Evolutionary conservation across 176 grass and related monocot species (phyloP).

Genomic region (Ensete glaucum): DNA sequence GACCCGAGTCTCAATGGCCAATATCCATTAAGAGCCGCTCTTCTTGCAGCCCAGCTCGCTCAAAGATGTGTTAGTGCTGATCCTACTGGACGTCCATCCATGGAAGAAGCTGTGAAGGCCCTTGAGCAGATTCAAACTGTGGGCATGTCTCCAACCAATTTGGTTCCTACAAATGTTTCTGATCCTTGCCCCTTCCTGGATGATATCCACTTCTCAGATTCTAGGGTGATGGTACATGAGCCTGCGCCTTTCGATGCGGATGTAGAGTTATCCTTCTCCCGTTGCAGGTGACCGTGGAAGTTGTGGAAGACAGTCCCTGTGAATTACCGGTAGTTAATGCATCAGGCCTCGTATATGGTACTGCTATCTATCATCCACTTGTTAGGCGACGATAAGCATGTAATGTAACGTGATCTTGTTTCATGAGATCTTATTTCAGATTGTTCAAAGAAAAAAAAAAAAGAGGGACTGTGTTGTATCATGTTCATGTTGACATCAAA

Average conservation of each 20-base stretch:
- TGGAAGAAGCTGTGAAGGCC: background rate
- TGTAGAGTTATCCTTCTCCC: background rate
- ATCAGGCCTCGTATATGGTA: no score
- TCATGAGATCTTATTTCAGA: no score
- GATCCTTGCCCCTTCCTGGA: background rate
- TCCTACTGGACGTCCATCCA: background rate
- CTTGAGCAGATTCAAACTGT: constrained; percentile 7
- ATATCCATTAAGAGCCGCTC: background rate
- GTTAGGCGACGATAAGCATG: no score
- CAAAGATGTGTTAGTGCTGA: background rate
- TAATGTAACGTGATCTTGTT: no score
- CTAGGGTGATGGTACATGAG: background rate
- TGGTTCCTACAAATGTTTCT: background rate
- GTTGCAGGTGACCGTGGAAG: background rate
- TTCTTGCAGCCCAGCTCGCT: background rate
- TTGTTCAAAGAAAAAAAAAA: no score
- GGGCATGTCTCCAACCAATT: background rate
- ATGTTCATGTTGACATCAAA: no score
- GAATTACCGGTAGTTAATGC: no score
- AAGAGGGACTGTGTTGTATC: no score
- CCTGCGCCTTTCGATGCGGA: background rate
- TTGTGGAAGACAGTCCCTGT: no score
- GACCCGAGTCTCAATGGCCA: background rate
- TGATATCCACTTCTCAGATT: background rate
- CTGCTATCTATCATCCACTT: no score